These are phyloP conservation scores for Coccinonectria pachysandricola DNA, from an alignment of 2,329 filamentous ascomycete genomes.

Conservation along the genomic window DNA sequence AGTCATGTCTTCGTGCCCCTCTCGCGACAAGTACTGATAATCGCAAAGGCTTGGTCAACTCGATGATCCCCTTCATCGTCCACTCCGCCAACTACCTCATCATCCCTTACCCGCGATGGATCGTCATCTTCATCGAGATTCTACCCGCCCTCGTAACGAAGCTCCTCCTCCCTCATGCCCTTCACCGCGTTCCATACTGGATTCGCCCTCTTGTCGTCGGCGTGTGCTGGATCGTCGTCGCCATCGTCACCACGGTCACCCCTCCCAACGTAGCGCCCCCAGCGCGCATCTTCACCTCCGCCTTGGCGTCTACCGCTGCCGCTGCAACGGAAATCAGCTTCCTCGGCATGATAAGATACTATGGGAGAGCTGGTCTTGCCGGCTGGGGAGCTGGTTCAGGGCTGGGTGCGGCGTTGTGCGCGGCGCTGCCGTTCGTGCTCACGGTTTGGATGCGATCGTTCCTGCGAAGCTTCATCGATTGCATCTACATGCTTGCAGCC, in stretches of 20 bases:
- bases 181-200: conserved; percentile 20
- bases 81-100: conserved; percentile 26
- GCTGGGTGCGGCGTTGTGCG: conserved; percentile 18
- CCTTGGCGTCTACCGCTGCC: conserved; percentile 19
- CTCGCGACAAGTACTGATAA: conserved; percentile 1
- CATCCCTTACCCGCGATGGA: conserved; percentile 22
- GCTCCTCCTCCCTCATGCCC: conserved; percentile 17
- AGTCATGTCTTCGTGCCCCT: neutral
- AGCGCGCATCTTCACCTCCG: conserved; percentile 18
- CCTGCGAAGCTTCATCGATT: conserved; percentile 19
- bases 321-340: conserved; percentile 24
- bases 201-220: conserved; percentile 18
- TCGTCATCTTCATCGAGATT: conserved; percentile 23
- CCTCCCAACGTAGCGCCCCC: conserved; percentile 25
- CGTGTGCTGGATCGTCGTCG: conserved; percentile 19
- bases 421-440: conserved; percentile 20
- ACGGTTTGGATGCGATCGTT: conserved; percentile 18
- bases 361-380: conserved; percentile 20
- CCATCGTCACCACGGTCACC: conserved; percentile 16
- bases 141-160: conserved; percentile 22
- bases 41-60: conserved; percentile 22
- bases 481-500: conserved; percentile 17
- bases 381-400: conserved; percentile 28
- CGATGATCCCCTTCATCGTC: conserved; percentile 20
- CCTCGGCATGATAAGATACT: conserved; percentile 20